Evolutionary conservation across 75 land plant genomes (phyloP).

Genomic region (Ceratopteris richardii): DNA sequence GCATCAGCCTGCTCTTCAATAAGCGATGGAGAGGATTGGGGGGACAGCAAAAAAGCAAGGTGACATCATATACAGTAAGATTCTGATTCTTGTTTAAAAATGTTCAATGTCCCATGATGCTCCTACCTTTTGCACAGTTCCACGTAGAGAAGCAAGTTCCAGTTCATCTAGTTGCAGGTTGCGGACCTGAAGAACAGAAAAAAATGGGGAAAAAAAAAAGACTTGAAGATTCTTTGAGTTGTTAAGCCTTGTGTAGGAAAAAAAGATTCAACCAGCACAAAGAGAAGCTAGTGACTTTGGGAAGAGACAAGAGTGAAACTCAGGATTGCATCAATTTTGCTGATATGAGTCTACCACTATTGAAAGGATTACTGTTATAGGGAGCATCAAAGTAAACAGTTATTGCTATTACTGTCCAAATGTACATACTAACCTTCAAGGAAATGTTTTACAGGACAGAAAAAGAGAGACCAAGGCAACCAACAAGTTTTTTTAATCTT

Average conservation of each 20-base stretch:
- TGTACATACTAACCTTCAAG: too few species aligned
- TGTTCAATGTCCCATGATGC: background rate
- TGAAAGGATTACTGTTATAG: too few species aligned
- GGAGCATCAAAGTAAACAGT: too few species aligned
- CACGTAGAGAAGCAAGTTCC: constrained; percentile 91
- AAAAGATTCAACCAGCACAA: background rate
- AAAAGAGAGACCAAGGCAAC: too few species aligned
- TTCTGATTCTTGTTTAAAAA: background rate
- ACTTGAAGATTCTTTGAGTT: too few species aligned
- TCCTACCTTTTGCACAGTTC: constrained; percentile 77
- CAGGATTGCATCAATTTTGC: too few species aligned
- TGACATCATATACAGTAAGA: background rate
- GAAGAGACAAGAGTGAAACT: too few species aligned
- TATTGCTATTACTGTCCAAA: too few species aligned
- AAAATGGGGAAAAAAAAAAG: constrained; percentile 7
- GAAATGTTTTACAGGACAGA: too few species aligned
- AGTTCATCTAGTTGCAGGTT: constrained; percentile 95
- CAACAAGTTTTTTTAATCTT: too few species aligned
- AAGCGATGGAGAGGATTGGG: background rate
- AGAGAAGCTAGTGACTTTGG: background rate
- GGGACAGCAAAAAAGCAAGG: background rate
- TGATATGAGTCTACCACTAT: too few species aligned
- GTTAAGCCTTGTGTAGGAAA: background rate
- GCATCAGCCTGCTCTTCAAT: constrained; percentile 69
- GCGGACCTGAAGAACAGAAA: constrained; percentile 73